Percentiles rank a stretch among this genome's conserved stretches.
These are phyloP conservation scores for Mantamonas sphyraenae DNA, from an alignment of 78 protist species.

Conservation along the genomic window DNA sequence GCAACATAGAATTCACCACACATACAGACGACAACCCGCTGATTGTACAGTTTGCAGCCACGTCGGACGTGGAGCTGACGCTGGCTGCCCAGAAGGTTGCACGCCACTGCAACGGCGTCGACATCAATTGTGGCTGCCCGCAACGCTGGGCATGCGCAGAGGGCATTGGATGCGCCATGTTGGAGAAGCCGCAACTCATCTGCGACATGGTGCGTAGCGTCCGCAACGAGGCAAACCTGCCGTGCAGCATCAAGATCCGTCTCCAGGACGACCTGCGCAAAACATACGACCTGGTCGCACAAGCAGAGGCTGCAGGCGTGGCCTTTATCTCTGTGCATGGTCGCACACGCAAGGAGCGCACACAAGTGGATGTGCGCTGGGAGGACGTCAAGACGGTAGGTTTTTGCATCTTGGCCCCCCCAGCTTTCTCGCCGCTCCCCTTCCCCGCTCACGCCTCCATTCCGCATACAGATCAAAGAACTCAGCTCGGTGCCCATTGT, in stretches of 20 bases:
- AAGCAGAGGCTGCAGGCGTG: conserved; percentile 58
- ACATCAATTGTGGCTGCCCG: conserved; percentile 84
- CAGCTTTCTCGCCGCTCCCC: neutral
- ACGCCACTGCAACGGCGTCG: conserved; percentile 45
- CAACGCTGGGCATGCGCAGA: conserved; percentile 61
- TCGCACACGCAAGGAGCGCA: conserved; percentile 36
- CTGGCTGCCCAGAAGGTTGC: conserved; percentile 52
- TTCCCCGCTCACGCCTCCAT: too few relatives aligned
- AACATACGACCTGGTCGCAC: conserved; percentile 49
- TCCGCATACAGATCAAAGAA: conserved; percentile 14
- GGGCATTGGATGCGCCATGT: neutral
- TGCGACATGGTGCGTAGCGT: conserved; percentile 40
- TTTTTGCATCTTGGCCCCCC: neutral
- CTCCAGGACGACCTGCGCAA: conserved; percentile 28
- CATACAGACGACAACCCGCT: conserved; percentile 42
- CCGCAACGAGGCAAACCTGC: conserved; percentile 2
- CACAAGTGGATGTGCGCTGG: conserved; percentile 35
- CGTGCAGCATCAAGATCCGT: conserved; percentile 58
- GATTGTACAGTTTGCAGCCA: conserved; percentile 74
- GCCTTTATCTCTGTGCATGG: conserved; percentile 77
- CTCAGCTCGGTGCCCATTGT: conserved; percentile 55
- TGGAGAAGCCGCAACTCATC: conserved; percentile 43
- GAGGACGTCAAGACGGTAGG: conserved; percentile 56
- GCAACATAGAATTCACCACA: conserved; percentile 48
- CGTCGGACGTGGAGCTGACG: conserved; percentile 25